Base-by-base conservation (phyloP, 176 grass and related monocot species). In the Musa beccarii region DNA sequence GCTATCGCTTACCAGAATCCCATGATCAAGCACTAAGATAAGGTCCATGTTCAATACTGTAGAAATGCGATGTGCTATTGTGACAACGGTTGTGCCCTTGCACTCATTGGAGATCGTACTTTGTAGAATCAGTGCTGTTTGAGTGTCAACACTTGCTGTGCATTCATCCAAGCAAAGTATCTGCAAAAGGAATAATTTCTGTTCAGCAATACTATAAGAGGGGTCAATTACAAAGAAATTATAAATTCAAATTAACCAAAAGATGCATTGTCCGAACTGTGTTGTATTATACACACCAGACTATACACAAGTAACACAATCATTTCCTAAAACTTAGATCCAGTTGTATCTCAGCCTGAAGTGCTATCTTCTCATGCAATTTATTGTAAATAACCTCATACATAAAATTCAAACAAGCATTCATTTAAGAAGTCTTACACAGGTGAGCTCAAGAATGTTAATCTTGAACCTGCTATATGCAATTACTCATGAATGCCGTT, bases 101-200 rank as follows among this genome's bases (percentile, higher is more conserved):
- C 94, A 98, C 82, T 91, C 90, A 74, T 79, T 54, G 74, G 86
- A 91, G 75, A 98, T 98, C 56, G 88, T 87, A 52, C 79, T 87
- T 87, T 98, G 90, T 76, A 93, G 68, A 50, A 93, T 76, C 56
- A 67, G 11, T 52, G 90, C 90, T 70, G 90, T 93, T 69, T 93
- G 79, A 43, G 83, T 89, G 59, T 98, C 90, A 74, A 91, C 59
- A 83, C 84, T 98, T 54, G 94, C 86, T 52, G 94, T 93, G 84
- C 90, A 98, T 81, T 98, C 94, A 81, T 93, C 94, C 34, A 98
- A 84, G 55, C 90, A 98, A 70, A 91, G 82, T 78, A 96, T 84
- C 93, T 92, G 82, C 54, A 76, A 2, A 54, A 51, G 13, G 59
- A 28, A 63, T 64, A 63, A 23, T 73, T 68, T 70, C 63, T 28